Conservation (phyloP, 345 rosid genomes). For the Jatropha curcas region DNA sequence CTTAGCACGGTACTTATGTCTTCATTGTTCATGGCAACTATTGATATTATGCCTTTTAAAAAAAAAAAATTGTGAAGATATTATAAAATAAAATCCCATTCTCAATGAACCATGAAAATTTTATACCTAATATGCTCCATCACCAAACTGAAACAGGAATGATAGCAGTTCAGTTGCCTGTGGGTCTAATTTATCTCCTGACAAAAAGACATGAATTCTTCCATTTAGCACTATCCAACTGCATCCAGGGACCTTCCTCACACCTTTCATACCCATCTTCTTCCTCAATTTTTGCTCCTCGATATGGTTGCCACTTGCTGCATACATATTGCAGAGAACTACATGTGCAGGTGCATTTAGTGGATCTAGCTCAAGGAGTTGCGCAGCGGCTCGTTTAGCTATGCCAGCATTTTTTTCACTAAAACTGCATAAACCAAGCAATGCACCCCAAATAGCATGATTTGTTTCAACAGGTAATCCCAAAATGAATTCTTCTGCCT, state of each 20-base stretch:
- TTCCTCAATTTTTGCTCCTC: slow-evolving; percentile 62
- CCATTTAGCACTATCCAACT: slow-evolving; percentile 71
- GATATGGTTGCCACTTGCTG: slow-evolving; percentile 45
- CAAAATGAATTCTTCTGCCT: slow-evolving; percentile 51
- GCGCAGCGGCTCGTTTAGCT: slow-evolving; percentile 49
- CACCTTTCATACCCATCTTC: slow-evolving; percentile 71
- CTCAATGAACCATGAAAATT: no score
- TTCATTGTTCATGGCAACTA: no score
- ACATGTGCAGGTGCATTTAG: slow-evolving; percentile 68
- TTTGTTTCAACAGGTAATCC: slow-evolving; percentile 40
- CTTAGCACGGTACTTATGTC: no score
- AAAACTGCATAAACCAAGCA: slow-evolving; percentile 56
- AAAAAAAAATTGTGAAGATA: no score
- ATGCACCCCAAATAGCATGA: slow-evolving; percentile 51
- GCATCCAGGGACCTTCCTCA: slow-evolving; percentile 80
- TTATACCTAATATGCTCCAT: slow-evolving; percentile 7
- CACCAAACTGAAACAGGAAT: slow-evolving; percentile 33
- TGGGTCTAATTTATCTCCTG: slow-evolving; percentile 52
- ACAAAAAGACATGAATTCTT: slow-evolving; percentile 47
- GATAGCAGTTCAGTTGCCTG: slow-evolving; percentile 36
- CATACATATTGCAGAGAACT: slow-evolving; percentile 63
- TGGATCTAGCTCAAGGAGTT: slow-evolving; percentile 62
- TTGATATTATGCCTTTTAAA: no score
- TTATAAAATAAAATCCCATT: no score
- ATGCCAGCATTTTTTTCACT: slow-evolving; percentile 39